Conservation (phyloP, 768 basidiomycete genomes). For the Pulveroboletus ravenelii region DNA sequence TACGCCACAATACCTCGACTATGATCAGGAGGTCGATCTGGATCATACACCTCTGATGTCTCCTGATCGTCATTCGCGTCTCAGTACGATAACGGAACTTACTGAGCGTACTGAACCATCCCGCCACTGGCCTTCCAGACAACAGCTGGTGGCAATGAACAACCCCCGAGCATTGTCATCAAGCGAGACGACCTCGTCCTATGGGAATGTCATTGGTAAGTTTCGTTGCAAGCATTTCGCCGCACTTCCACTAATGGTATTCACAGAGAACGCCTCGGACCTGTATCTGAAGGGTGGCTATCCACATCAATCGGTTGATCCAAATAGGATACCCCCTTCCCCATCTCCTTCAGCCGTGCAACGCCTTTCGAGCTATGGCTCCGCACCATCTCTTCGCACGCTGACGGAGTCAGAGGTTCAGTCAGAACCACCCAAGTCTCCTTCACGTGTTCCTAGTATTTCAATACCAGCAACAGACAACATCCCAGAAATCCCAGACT, state of each 20-base stretch:
- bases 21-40: constrained; percentile 21
- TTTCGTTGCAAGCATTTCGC: background rate
- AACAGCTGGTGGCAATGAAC: constrained; percentile 36
- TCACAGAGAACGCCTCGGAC: constrained; percentile 17
- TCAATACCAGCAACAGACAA: constrained; percentile 43
- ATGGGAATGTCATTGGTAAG: constrained; percentile 60
- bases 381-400: constrained; percentile 49
- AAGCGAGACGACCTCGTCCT: constrained; percentile 46
- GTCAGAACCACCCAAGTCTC: constrained; percentile 33
- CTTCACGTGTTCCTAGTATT: constrained; percentile 40
- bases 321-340: constrained; percentile 58
- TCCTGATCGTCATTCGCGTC: constrained; percentile 30
- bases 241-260: constrained; percentile 4
- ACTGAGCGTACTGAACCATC: constrained; percentile 63
- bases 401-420: constrained; percentile 33
- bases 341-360: constrained; percentile 66
- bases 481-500: constrained; percentile 54
- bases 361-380: constrained; percentile 53
- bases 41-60: constrained; percentile 31
- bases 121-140: constrained; percentile 42
- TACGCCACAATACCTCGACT: constrained; percentile 19
- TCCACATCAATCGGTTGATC: constrained; percentile 35
- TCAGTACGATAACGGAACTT: constrained; percentile 65
- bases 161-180: constrained; percentile 37
- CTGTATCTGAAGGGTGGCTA: constrained; percentile 2